A percentile compares a stretch with the other conserved stretches of the same genome.
phyloP scores from a whole-genome alignment of 164 flowering plant genomes.

The Annona squamosa region DNA sequence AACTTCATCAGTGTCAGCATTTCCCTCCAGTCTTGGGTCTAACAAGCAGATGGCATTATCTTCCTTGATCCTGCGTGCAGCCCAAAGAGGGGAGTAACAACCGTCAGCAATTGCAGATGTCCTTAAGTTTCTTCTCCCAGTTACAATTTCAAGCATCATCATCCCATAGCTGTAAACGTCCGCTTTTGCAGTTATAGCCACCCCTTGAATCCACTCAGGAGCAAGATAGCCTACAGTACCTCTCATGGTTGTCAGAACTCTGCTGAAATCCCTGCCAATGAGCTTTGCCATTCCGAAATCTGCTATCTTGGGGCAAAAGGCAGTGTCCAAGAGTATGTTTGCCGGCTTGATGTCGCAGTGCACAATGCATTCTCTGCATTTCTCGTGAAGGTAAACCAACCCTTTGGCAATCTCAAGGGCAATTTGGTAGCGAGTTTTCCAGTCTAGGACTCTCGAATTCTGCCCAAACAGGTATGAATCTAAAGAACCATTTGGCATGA shows the following conservation, averaged over 20 bases:
- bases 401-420: constrained; percentile 31
- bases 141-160: constrained; percentile 26
- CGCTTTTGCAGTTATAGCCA: constrained; percentile 29
- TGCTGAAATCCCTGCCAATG: constrained; percentile 27
- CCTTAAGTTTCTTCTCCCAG: constrained; percentile 25
- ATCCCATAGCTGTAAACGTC: constrained; percentile 36
- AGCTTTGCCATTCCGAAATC: constrained; percentile 34
- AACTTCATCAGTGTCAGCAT: constrained; percentile 25
- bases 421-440: constrained; percentile 28
- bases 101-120: constrained; percentile 10
- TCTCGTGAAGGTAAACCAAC: constrained; percentile 25
- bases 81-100: constrained; percentile 23
- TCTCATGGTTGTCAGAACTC: constrained; percentile 32
- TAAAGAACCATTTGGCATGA: constrained; percentile 48
- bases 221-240: constrained; percentile 38
- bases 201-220: constrained; percentile 33
- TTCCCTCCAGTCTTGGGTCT: constrained; percentile 19
- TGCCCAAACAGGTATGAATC: constrained; percentile 26
- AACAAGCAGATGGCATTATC: constrained; percentile 13
- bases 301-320: constrained; percentile 26
- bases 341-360: constrained; percentile 37
- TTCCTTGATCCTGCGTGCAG: constrained; percentile 17
- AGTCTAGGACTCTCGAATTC: constrained; percentile 9
- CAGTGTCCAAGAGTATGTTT: constrained; percentile 29
- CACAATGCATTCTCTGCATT: constrained; percentile 31